Base-by-base conservation (phyloP, 805 yeast genomes). In the Metahyphopichia silvanorum region DNA sequence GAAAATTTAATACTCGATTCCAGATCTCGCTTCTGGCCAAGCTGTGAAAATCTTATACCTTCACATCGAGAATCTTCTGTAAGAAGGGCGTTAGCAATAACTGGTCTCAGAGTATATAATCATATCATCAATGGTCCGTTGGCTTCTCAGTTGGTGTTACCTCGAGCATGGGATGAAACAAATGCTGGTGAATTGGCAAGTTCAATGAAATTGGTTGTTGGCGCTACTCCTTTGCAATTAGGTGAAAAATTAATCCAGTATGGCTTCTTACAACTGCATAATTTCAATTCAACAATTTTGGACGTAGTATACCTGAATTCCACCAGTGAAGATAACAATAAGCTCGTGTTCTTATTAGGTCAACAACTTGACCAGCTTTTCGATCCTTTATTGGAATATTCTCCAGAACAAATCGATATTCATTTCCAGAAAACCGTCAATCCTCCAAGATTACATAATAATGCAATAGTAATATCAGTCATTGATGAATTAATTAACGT, bases 351-450 rank as follows among this genome's bases (percentile, higher is more conserved):
- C 39, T 54, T 82, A 21, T 59, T 91, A 5, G 98, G 98, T 1
- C 81, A 80, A 25, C 97, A 89, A 55, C 60, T 86, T 25, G 96
- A 89, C 42, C 91, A 83, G 45, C 59, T 91, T 23, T 91, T 91
- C 56, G 94, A 91, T 49, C 96, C 97, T 1, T 60, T 88, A 34
- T 71, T 86, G 4, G 97, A 89, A 56, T 91, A 91, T 53, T 85
- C 94, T 0, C 98, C 97, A 0, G 96, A 91, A 55, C 77, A 81
- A 19, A 77, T 95, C 23, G 91, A 83, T 39, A 67, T 73, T 37
- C 67, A 74, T 2, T 89, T 91, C 51, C 23, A 13, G 14, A 34
- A 23, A 14, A 41, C 34, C 5, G n/a, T n/a, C n/a, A n/a, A n/a
- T n/a, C 25, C 25, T 3, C 42, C 53, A 4, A 25, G 21, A 17